Base-by-base conservation (phyloP, 306 rosid genomes). In the Hylodesmum podocarpum region DNA sequence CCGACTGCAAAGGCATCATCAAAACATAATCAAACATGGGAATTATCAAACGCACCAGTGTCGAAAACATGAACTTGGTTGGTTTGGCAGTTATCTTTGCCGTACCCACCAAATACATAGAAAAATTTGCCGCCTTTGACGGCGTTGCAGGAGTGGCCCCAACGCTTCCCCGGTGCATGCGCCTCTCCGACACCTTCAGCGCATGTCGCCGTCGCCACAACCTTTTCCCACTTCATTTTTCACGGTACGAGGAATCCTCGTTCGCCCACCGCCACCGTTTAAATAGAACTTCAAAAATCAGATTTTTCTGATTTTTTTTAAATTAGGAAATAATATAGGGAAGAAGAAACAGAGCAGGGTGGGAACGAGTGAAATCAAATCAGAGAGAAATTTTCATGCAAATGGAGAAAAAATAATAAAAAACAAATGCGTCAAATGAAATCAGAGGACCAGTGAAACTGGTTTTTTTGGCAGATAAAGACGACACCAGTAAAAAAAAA, bases 61-160 rank as follows among this genome's bases (percentile, higher is more conserved):
- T 96, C 96, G 46, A 92, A 96, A 64, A 93, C 88, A 78, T 96
- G 97, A 18, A 96, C 96, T 80, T 88, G 93, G 85, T 96, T 93
- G 73, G 98, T 96, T 85, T 91, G 99, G 81, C 96, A 96, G 93
- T 91, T 93, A 78, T 91, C 89, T 77, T 80, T 88, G 87, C 99
- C 99, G 53, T 96, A 96, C 37, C 99, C 99, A 7, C 97, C 99
- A 43, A 96, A 93, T 49, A 96, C 90, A 82, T 93, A 96, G 89
- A 96, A 78, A 79, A 89, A 77, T 58, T 88, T 88, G 1, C 99
- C 99, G 54, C 90, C 97, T 82, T 88, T 88, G 85, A 96, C 82
- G 92, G 99, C 92, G 93, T 89, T 93, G 82, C 96, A 92, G 77
- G 96, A 88, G 84, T 92, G 99, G 10, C 99, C 99, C 99, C 99